Base-by-base conservation (phyloP, 768 basidiomycete species). In the Lactarius sanguifluus region DNA sequence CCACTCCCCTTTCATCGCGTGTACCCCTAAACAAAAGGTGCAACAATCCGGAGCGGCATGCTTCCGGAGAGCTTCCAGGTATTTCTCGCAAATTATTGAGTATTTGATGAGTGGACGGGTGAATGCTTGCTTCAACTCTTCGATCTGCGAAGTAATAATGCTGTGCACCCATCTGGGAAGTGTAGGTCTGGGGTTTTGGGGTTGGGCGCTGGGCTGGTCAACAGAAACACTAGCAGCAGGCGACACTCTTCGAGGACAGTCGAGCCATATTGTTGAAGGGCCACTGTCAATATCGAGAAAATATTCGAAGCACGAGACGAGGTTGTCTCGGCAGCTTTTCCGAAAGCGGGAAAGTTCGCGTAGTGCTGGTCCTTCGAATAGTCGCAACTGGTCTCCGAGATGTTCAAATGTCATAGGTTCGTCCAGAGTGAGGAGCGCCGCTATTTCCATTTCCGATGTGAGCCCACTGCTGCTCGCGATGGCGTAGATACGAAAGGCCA, bases 401-500 rank as follows among this genome's bases (percentile, higher is more conserved):
- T 52, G 5, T 23, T 62, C 50, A 60, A 43, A 50, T 23, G 65
- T 57, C 54, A 54, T 43, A n/a, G 65, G 61, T 12, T 25, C 18
- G 13, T 52, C 52, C 15, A 62, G 36, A 18, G 61, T 62, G 10
- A 25, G 61, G 8, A 8, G 25, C 18, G 61, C 61, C 15, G 61
- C 36, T 0, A 8, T 38, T 0, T 40, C 25, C 28, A 40, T 54
- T 15, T 62, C 61, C 12, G 38, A 34, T 28, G 23, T 54, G 38
- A 62, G 61, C 23, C 58, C 30, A 13, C 45, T 12, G n/a, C 61
- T n/a, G 41, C 63, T 68, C 1, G 67, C 69, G 54, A 69, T 55
- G 28, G 62, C 64, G 59, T 70, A 72, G 1, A 68, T 34, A 15
- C 67, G 69, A 34, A 67, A 64, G 0, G 67, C 55, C 28, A 67